These are phyloP conservation scores for Citrullus mucosospermus DNA, from an alignment of 306 rosid species.

Conservation along the genomic window DNA sequence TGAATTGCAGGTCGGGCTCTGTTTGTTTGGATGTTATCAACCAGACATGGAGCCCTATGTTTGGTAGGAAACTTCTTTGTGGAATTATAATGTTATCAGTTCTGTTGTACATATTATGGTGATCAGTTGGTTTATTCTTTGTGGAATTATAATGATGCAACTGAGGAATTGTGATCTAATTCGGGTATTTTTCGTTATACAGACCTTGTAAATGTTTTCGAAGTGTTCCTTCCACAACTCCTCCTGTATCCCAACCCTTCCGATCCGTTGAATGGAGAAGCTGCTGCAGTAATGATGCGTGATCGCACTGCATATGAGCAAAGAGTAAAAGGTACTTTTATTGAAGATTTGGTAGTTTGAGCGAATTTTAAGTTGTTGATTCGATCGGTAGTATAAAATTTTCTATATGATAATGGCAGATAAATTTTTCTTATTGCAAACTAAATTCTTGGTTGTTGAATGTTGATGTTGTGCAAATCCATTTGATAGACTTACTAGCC, in stretches of 20 bases:
- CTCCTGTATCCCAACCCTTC: slow-evolving; percentile 85
- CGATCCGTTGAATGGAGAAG: slow-evolving; percentile 78
- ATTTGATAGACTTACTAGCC: background rate
- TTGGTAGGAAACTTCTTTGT: slow-evolving; percentile 38
- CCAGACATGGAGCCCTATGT: slow-evolving; percentile 96
- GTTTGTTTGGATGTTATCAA: slow-evolving; percentile 90
- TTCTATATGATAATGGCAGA: background rate
- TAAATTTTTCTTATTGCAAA: background rate
- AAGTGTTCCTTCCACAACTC: slow-evolving; percentile 88
- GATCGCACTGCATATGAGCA: slow-evolving; percentile 60
- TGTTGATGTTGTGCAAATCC: background rate
- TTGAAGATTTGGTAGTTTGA: background rate
- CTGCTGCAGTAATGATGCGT: slow-evolving; percentile 79
- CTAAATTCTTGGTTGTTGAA: background rate
- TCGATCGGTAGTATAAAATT: background rate
- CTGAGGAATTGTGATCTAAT: slow-evolving; percentile 4
- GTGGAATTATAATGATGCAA: slow-evolving; percentile 4
- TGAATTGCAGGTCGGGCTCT: slow-evolving; percentile 66
- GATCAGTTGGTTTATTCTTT: background rate
- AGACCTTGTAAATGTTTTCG: slow-evolving; percentile 84
- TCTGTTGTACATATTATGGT: background rate
- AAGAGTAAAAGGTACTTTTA: slow-evolving; percentile 58
- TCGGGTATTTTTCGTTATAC: slow-evolving; percentile 6
- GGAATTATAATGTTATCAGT: background rate
- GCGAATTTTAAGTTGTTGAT: background rate